Base-by-base conservation (phyloP, 2,329 filamentous ascomycete genomes). In the Paracamarosporium sp. region DNA sequence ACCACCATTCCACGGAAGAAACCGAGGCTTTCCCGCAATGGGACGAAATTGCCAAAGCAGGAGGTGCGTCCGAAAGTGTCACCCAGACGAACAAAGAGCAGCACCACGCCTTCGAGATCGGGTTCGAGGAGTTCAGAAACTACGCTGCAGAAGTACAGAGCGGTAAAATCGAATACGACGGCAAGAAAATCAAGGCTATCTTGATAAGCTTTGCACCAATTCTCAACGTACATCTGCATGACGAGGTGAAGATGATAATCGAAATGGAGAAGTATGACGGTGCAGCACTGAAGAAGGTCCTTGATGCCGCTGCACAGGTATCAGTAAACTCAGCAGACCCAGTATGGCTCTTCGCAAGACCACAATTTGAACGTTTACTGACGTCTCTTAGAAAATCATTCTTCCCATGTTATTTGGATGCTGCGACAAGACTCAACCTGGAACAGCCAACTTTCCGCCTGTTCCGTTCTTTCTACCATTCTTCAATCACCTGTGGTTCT, bases 1-100 rank as follows among this genome's bases (percentile, higher is more conserved):
- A 77, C 56, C 76, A 78, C 55, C 76, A 78, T 52, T 53, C 61
- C 0, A 56, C 65, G 31, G 76, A 79, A 55, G 76, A 79, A 50
- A 55, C 45, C 0, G 56, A 66, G 44, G 74, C 76, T 27, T 79
- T 79, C 52, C 76, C 76, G 0, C 69, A 64, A 30, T 59, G 77
- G 6, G 73, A 74, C 30, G 66, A 65, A n/a, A 60, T 74, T 17
- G 69, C 66, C 8, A 66, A 67, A 7, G 62, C 65, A 31, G 62
- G 63, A 0, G 71, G 68, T 1, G 30, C 41, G 28, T 13, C 24
- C 15, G 50, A 25, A 3, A 51, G 24, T 9, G 25, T 75, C 2
- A 78, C 78, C 74, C 63, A 69, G 2, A 61, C 53, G 6, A 73
- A 75, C 22, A 55, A 68, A 15, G 61, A 70, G 20, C 72, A 79